Evolutionary conservation across 371 early-diverging fungal genomes (phyloP), one percentile per base, ranked within the genome.

Genomic region (Mortierella sp.): DNA sequence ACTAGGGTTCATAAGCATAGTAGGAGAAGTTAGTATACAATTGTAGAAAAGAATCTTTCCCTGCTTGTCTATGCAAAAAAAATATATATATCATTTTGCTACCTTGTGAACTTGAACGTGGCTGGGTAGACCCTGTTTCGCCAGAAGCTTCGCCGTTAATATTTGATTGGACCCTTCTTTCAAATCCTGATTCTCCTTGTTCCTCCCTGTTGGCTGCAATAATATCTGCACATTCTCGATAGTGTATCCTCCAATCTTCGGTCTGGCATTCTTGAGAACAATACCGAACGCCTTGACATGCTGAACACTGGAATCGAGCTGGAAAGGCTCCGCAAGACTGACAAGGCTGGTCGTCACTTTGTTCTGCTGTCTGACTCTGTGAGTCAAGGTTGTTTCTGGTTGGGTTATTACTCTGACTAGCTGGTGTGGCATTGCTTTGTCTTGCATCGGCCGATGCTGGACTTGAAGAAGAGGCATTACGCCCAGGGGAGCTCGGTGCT

Each of bases 191-290:
- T 15, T 64, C 60, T 58, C 31, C 59, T 60, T 47, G 75, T 32
- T 66, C 74, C 54, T 82, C 58, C 79, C 61, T 70, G 43, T 26
- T 65, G 6, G 84, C 78, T 4, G 67, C 79, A n/a, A 59, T 31
- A 26, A 84, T 76, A 19, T 83, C 86, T 37, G 83, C 70, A 47
- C 89, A 90, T 35, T 80, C 83, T 72, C 65, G 75, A 63, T 84
- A 86, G 73, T 92, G 92, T 10, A 57, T 68, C 37, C 66, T 66
- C 94, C 94, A 94, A 82, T 92, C 88, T 8, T 53, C 53, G 17
- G 87, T 85, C 79, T 94, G 94, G 70, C 94, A 94, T 29, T 87
- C 87, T 22, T 81, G 68, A 28, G 91, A 91, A 80, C 94, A 94
- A 75, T 93, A 94, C 31, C 87, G 86, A 28, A 74, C 74, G 23